Base-by-base conservation (phyloP, 352 stramenopile genomes). In the Globisporangium uncinulatum region DNA sequence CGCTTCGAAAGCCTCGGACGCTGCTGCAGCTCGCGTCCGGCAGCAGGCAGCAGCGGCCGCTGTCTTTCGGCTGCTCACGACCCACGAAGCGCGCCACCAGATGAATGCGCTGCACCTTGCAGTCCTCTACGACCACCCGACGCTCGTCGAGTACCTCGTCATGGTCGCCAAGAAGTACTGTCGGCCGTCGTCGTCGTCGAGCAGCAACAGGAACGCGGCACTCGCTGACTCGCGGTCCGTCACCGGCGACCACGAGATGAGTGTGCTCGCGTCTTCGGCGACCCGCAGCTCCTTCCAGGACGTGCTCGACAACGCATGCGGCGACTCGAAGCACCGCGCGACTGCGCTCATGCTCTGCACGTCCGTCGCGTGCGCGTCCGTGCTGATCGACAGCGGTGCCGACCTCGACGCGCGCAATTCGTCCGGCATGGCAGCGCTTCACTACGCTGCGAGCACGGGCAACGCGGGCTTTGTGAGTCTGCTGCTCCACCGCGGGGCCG, bases 361-460 rank as follows among this genome's bases (percentile, higher is more conserved):
- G 44, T 92, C 83, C 0, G 80, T 92, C 21, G 74, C 80, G 6
- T 86, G 72, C 52, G 83, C 78, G 1, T 57, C 51, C 0, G 65
- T 79, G 21, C 61, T 92, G 42, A 70, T 89, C 43, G 70, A 89
- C 36, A 53, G 66, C 36, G 74, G 79, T n/a, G 83, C 83, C 7
- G 69, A 62, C 6, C 37, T 92, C 3, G 21, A 70, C 32, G 70
- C 66, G 8, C 67, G 65, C n/a, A 92, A 92, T 34, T 87, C 80
- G 44, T 89, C 83, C 0, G 83, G 83, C 19, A 89, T 93, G 83
- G 86, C 80, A 9, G 76, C 83, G 19, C 70, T 93, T 54, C 83
- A 93, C 51, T 93, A 93, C 54, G 83, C 83, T 3, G 75, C 83
- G 6, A 93, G 83, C 44, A 86, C 81, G 10, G 83, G 82, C 11